Evolutionary conservation across 257 asterid genomes (phyloP), one percentile per base, ranked within the genome.

Genomic region (Capsicum pubescens): DNA sequence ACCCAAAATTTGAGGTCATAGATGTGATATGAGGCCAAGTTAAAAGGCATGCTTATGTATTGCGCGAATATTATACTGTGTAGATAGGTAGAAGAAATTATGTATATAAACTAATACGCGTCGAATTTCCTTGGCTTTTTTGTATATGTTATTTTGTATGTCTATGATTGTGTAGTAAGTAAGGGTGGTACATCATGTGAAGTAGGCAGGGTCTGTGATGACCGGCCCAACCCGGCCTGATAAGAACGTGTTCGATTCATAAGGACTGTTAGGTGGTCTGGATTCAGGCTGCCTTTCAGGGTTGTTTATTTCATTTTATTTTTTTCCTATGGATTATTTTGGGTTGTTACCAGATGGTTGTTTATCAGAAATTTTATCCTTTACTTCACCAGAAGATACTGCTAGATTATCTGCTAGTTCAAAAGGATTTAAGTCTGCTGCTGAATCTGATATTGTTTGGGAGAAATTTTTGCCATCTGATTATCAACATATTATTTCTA

Each of bases 391-490:
- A 2, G 76, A 50, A 10, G 90, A 87, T 85, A 78, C 86, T 0
- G 81, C 66, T 79, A 58, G 50, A 5, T 76, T 63, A 1, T 85
- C 89, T 2, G 82, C 71, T 9, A 68, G 57, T 12, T 83, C 85
- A 0, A 13, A n/a, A 21, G 84, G 57, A 0, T 83, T 87, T 86
- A 84, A 83, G 59, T 67, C 78, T 0, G 90, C 89, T 26, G 87
- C 89, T 16, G 87, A 81, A 54, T 84, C 88, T 3, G 88, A 89
- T 42, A 32, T 50, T 6, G 84, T 84, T 3, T 89, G 90, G 87
- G 87, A 79, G 44, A 35, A 60, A 6, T 84, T 85, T 50, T 32
- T 63, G 67, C 85, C 83, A 7, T 21, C 71, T 4, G 82, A 76
- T 63, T 63, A 48, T 44, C 42, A n/a, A n/a, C 66, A 68, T 39